Percentiles rank a stretch among this genome's conserved stretches.
These are phyloP conservation scores for Cerioporus squamosus DNA, from an alignment of 1,284 basidiomycete genomes.

Conservation along the genomic window DNA sequence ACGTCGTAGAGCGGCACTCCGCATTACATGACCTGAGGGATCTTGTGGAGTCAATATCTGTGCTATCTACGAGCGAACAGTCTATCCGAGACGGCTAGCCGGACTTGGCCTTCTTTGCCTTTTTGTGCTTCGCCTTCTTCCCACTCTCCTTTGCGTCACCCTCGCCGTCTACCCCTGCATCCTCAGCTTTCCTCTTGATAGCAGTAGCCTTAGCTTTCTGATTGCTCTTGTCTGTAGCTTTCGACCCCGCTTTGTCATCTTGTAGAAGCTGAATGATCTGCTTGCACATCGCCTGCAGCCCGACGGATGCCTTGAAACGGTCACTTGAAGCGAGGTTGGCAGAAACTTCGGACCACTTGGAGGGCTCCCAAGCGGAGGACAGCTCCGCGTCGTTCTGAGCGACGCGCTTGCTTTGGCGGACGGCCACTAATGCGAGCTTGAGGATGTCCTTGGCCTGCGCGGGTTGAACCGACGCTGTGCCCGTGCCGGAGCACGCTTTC, in stretches of 20 bases:
- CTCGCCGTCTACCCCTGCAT: conserved; percentile 34
- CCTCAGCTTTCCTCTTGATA: conserved; percentile 36
- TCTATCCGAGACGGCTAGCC: conserved; percentile 14
- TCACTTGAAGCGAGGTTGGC: conserved; percentile 42
- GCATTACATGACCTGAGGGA: conserved; percentile 16
- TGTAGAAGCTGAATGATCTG: conserved; percentile 45
- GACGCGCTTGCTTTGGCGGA: conserved; percentile 65
- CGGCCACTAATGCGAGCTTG: conserved; percentile 71
- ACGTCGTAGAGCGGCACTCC: conserved; percentile 7
- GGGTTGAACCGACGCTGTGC: conserved; percentile 56
- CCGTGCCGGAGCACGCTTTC: conserved; percentile 53
- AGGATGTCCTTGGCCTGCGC: conserved; percentile 81
- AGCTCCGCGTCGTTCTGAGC: conserved; percentile 33
- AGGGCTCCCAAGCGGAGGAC: conserved; percentile 46
- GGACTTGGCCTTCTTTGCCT: conserved; percentile 45
- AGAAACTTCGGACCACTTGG: conserved; percentile 44
- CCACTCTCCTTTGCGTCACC: conserved; percentile 27
- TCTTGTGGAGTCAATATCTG: conserved; percentile 15
- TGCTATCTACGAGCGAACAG: conserved; percentile 3
- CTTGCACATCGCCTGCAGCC: conserved; percentile 50
- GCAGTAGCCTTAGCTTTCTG: conserved; percentile 15
- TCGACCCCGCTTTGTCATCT: conserved; percentile 12
- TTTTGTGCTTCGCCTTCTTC: conserved; percentile 58
- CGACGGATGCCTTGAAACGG: conserved; percentile 49
- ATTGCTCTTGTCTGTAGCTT: conserved; percentile 12